Conservation (phyloP, 106 monocot genomes). For the Apostasia shenzhenica region DNA sequence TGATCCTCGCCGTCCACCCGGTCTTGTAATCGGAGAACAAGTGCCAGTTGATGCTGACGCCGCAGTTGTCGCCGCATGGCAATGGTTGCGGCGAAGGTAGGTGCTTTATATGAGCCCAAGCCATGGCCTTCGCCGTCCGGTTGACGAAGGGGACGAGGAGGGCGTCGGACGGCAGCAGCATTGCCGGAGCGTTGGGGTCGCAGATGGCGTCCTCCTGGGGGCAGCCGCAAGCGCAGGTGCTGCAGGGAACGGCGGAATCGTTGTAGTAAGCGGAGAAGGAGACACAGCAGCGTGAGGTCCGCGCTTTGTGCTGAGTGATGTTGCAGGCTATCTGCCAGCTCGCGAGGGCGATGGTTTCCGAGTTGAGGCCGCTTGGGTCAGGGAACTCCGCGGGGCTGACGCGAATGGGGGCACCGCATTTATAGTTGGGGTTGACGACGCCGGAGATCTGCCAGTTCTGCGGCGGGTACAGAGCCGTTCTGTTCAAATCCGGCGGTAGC, state of each 20-base stretch:
- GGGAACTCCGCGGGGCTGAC: constrained; percentile 79
- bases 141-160: constrained; percentile 67
- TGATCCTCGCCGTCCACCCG: constrained; percentile 67
- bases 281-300: constrained; percentile 65
- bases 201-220: constrained; percentile 24
- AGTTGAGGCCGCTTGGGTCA: constrained; percentile 64
- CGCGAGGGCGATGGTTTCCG: constrained; percentile 52
- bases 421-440: constrained; percentile 61
- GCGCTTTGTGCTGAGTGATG: constrained; percentile 54
- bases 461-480: constrained; percentile 70
- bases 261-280: constrained; percentile 97
- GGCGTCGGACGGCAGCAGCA: constrained; percentile 67
- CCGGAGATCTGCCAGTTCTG: constrained; percentile 78
- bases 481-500: constrained; percentile 76
- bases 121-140: constrained; percentile 48
- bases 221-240: constrained; percentile 92
- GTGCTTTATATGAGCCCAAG: constrained; percentile 73
- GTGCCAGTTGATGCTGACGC: constrained; percentile 84
- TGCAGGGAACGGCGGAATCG: constrained; percentile 83
- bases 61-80: constrained; percentile 57
- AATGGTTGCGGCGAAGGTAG: constrained; percentile 15
- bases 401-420: constrained; percentile 62
- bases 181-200: constrained; percentile 38
- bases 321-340: constrained; percentile 93
- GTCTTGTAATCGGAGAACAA: constrained; percentile 39